phyloP scores from a whole-genome alignment of 2,329 filamentous ascomycete genomes.

The Zymoseptoria brevis region DNA sequence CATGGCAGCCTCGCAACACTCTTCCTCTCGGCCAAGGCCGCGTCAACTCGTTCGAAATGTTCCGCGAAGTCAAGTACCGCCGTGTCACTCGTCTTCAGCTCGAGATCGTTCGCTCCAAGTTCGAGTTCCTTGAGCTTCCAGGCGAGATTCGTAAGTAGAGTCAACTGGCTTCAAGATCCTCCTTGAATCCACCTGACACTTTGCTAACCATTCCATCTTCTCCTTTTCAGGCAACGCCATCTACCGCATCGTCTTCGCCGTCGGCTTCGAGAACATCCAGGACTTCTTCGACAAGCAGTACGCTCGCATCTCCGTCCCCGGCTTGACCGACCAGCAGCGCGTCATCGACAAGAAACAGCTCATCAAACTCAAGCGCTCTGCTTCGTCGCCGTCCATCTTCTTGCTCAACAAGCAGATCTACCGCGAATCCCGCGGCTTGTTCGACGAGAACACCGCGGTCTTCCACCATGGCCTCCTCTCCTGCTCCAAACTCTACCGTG shows the following conservation, averaged over 20 bases:
- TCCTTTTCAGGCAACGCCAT: background rate
- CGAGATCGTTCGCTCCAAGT: slow-evolving; percentile 12
- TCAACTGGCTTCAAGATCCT: background rate
- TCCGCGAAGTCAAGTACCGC: slow-evolving; percentile 6
- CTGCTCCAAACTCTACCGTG: slow-evolving; percentile 5
- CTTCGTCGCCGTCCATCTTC: slow-evolving; percentile 27
- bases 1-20: background rate
- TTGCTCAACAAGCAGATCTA: slow-evolving; percentile 30
- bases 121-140: slow-evolving; percentile 23
- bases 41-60: slow-evolving; percentile 8
- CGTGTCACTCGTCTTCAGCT: slow-evolving; percentile 18
- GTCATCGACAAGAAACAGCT: no score
- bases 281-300: slow-evolving; percentile 16
- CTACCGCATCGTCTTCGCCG: slow-evolving; percentile 18
- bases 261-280: slow-evolving; percentile 12
- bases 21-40: slow-evolving; percentile 3
- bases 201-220: background rate
- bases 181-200: background rate
- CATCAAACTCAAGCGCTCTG: slow-evolving; percentile 4
- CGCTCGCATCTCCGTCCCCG: background rate
- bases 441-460: slow-evolving; percentile 21
- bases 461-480: slow-evolving; percentile 25
- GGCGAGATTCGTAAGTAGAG: slow-evolving; percentile 21
- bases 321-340: no score
- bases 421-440: slow-evolving; percentile 22